These are phyloP conservation scores for Hanseniaspora meyeri DNA, from an alignment of 805 yeast genomes.

Conservation along the genomic window DNA sequence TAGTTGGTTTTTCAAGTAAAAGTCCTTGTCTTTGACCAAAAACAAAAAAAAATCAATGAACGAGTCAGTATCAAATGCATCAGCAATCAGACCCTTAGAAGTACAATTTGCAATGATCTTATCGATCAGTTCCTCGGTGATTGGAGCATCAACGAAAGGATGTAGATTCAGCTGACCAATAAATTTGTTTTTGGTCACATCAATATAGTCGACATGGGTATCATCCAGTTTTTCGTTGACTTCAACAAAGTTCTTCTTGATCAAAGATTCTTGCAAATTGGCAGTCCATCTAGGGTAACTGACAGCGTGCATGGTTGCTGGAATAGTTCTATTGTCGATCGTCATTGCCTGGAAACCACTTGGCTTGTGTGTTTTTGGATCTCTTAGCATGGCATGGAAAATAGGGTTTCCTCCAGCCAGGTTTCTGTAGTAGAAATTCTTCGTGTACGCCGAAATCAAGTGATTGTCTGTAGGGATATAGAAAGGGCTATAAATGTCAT, in stretches of 20 bases:
- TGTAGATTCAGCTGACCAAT: neutral
- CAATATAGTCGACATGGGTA: neutral
- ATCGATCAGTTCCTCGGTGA: neutral
- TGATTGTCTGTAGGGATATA: conserved; percentile 8
- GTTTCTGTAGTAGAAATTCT: neutral
- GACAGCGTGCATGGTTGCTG: neutral
- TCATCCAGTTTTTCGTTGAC: neutral
- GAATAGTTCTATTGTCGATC: neutral
- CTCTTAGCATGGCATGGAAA: neutral
- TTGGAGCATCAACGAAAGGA: neutral
- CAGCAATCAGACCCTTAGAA: neutral
- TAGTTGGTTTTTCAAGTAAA: neutral
- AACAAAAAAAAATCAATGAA: neutral
- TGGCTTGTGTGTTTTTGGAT: neutral
- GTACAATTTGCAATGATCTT: neutral
- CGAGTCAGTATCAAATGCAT: neutral
- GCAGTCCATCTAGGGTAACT: conserved; percentile 6
- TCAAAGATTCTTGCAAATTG: neutral
- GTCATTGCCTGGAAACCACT: neutral
- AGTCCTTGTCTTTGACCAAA: neutral
- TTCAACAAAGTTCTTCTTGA: conserved; percentile 2
- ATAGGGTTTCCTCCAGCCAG: neutral
- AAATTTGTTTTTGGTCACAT: neutral
- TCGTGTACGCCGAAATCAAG: neutral
- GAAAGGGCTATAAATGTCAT: conserved; percentile 6